Percentiles rank a stretch among this genome's conserved stretches.
phyloP scores from a whole-genome alignment of 495 filamentous ascomycete species.

The Trichodelitschia bisporula region DNA sequence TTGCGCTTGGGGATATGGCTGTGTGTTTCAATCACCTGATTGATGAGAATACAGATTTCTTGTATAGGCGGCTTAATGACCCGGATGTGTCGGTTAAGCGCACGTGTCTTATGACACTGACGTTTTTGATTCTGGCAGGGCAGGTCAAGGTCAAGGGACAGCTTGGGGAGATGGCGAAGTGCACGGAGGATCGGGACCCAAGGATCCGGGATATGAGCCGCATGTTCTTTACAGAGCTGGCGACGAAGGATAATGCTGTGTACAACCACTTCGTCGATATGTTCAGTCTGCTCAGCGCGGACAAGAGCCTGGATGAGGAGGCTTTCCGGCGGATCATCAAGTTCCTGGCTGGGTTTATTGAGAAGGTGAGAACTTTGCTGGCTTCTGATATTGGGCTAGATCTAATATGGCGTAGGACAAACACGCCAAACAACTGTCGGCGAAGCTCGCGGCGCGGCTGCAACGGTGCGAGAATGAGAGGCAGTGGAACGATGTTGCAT shows the following conservation, averaged over 20 bases:
- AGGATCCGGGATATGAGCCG: conserved; percentile 75
- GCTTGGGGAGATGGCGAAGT: conserved; percentile 97
- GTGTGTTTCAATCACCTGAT: conserved; percentile 99
- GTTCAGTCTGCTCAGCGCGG: conserved; percentile 78
- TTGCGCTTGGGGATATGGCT: conserved; percentile 94
- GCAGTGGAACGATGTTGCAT: conserved; percentile 94
- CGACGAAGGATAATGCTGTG: conserved; percentile 94
- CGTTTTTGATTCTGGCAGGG: conserved; percentile 87
- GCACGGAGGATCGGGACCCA: conserved; percentile 83
- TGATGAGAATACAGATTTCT: conserved; percentile 95
- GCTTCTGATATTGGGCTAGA: conserved; percentile 2
- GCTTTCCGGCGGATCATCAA: conserved; percentile 63
- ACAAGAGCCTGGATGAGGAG: conserved; percentile 59
- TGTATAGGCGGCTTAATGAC: conserved; percentile 84
- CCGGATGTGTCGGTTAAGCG: conserved; percentile 74
- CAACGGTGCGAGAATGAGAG: conserved; percentile 71
- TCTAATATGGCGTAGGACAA: conserved; percentile 41
- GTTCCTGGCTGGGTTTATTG: conserved; percentile 84
- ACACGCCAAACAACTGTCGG: conserved; percentile 84
- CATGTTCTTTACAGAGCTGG: conserved; percentile 97
- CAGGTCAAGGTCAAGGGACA: conserved; percentile 99
- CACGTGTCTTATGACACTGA: conserved; percentile 95
- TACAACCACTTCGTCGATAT: conserved; percentile 99
- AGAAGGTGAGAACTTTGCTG: conserved; percentile 43
- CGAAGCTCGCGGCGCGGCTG: conserved; percentile 77